Base-by-base conservation (phyloP, 768 basidiomycete species). In the Leccinellum rugosiceps region DNA sequence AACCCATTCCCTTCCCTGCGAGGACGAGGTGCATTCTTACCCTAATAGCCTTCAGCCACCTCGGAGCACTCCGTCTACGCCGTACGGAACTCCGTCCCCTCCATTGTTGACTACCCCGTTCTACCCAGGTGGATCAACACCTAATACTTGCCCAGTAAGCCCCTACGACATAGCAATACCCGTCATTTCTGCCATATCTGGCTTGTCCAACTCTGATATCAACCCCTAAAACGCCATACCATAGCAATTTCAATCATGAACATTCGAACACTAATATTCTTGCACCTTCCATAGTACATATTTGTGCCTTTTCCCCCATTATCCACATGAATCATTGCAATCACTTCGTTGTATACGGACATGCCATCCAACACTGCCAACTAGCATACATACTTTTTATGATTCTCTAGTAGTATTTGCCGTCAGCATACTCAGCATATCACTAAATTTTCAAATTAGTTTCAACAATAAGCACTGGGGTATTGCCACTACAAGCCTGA, bases 61-160 rank as follows among this genome's bases (percentile, higher is more conserved):
- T 41, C 53, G 43, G 30, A 50, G 55, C 35, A 35, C 55, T 43
- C 31, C 51, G 6, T 51, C 63, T 11, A 51, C 54, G 6, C 50
- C 62, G 31, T 65, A 65, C 38, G 52, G 48, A 35, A 58, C 65
- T 4, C 58, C 62, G 9, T 70, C 71, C 6, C 69, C 64, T 10
- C 68, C 71, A 43, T 53, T 69, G 30, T 55, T 67, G 31, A 68
- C 67, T 15, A 66, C 71, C 25, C 63, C 72, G 21, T 75, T 72
- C 58, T 68, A 73, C 48, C 69, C 74, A 19, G 25, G 59, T 14
- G 58, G 60, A 48, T 53, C 56, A 25, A 52, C 49, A 46, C 38
- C 58, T 41, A 52, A 50, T 25, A 30, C 55, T 9, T 60, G 51
- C 35, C 41, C 52, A 50, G 48, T 47, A 28, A 59, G 45, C 45